Base-by-base conservation (phyloP, 768 basidiomycete genomes). In the Boletus sensibilis region DNA sequence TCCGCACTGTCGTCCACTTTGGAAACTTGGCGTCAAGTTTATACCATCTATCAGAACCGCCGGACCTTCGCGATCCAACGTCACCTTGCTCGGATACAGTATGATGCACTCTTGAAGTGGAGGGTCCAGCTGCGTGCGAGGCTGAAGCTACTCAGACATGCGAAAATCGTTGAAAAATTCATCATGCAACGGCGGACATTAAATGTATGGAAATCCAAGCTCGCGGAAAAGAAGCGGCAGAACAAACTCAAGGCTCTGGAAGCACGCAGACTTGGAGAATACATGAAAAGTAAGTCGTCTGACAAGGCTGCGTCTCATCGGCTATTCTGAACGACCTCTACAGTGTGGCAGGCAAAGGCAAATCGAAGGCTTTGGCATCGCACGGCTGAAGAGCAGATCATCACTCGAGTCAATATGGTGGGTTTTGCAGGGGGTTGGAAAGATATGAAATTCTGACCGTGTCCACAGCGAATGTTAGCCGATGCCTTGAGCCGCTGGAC, bases 401-500 rank as follows among this genome's bases (percentile, higher is more conserved):
- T 63, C 35, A 68, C 74, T 31, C 74, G 68, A 14, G 62, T 79
- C 4, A 68, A 72, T n/a, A 71, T 74, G 69, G 85, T 79, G 33
- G 47, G 74, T 61, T 49, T 39, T 44, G 5, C n/a, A 25, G 18
- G n/a, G 11, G 8, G 3, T 16, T 45, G 20, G 34, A 39, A 52
- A 48, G 27, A 5, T 18, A 31, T 34, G 29, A 43, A 43, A 45
- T 55, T 42, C 37, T 62, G 39, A 59, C 25, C 33, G 21, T 8
- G 35, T 54, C 37, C 49, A 42, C 57, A 91, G 89, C 81, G 84
- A 50, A 70, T 82, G 47, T 61, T 85, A 57, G 70, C 72, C n/a
- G 66, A 72, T 42, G 64, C 78, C 3, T 67, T 93, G 53, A 68
- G 72, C 20, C 73, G 66, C 40, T 94, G 91, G 91, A 90, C 84